These are phyloP conservation scores for Eremothecium cymbalariae DNA, from an alignment of 1,139 yeast species.

Conservation along the genomic window DNA sequence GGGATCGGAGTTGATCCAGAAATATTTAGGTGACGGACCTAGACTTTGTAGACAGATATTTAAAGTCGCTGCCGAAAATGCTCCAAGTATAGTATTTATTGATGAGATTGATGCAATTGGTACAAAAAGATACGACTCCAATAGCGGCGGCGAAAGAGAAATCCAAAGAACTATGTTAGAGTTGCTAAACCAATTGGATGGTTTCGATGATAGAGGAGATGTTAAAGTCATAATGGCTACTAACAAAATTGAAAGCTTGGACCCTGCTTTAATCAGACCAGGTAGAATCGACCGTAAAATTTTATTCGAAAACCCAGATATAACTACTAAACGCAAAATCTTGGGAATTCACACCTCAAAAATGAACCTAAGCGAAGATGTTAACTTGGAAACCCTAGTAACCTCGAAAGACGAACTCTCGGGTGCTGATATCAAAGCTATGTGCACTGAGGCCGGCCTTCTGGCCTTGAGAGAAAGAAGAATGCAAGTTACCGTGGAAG, in stretches of 20 bases:
- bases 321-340: slow-evolving; percentile 87
- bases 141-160: slow-evolving; percentile 96
- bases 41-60: slow-evolving; percentile 89
- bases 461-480: slow-evolving; percentile 94
- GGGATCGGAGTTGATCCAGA: slow-evolving; percentile 94
- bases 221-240: slow-evolving; percentile 99
- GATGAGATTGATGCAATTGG: slow-evolving; percentile 99
- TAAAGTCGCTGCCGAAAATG: slow-evolving; percentile 94
- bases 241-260: slow-evolving; percentile 87
- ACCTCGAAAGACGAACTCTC: slow-evolving; percentile 90
- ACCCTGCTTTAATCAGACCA: slow-evolving; percentile 96
- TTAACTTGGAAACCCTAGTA: slow-evolving; percentile 82
- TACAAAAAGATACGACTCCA: slow-evolving; percentile 90
- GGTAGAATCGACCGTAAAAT: slow-evolving; percentile 98
- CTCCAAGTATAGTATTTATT: slow-evolving; percentile 95
- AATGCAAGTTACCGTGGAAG: slow-evolving; percentile 95
- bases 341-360: slow-evolving; percentile 88
- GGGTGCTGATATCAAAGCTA: slow-evolving; percentile 98
- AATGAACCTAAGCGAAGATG: slow-evolving; percentile 86
- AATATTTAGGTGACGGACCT: slow-evolving; percentile 97
- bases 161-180: slow-evolving; percentile 98
- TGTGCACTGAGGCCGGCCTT: slow-evolving; percentile 96
- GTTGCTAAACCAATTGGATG: slow-evolving; percentile 90
- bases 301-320: slow-evolving; percentile 91
- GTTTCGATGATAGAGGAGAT: slow-evolving; percentile 97